Percentiles rank a stretch among this genome's conserved stretches.
Evolutionary conservation across 257 asterid species (phyloP).

Genomic region (Solanum virginianum): DNA sequence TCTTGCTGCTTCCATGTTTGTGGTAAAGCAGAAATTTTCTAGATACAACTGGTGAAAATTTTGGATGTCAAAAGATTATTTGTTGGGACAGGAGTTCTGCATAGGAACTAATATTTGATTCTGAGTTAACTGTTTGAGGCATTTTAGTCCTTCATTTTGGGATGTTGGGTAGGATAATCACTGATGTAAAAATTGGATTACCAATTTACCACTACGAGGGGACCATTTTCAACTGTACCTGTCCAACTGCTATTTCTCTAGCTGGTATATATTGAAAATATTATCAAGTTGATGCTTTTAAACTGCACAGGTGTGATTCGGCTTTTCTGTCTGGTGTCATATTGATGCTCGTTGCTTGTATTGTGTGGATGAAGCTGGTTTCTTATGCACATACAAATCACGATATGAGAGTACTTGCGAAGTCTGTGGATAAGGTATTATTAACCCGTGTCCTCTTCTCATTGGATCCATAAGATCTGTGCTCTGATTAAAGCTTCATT

Average conservation of each 20-base stretch:
- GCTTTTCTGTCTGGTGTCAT: slow-evolving; percentile 84
- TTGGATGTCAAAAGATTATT: not conserved
- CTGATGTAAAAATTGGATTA: not conserved
- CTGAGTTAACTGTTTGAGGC: not conserved
- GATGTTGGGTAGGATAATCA: not conserved
- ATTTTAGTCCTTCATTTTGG: not conserved
- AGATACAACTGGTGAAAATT: not conserved
- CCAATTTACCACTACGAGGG: not conserved
- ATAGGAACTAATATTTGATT: not conserved
- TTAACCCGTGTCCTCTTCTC: not conserved
- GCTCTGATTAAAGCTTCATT: not conserved
- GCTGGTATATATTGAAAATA: not conserved
- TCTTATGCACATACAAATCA: slow-evolving; percentile 90
- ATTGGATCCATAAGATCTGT: not conserved
- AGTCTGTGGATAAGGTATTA: slow-evolving; percentile 69
- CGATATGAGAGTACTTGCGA: slow-evolving; percentile 69
- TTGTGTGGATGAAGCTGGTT: slow-evolving; percentile 87
- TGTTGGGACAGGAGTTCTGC: not conserved
- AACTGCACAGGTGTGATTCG: slow-evolving; percentile 75
- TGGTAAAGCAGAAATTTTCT: not conserved
- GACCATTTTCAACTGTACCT: not conserved
- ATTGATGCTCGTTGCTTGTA: slow-evolving; percentile 69
- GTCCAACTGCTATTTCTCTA: not conserved
- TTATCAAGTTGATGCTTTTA: not conserved
- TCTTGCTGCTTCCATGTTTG: not conserved